Percentiles rank a stretch among this genome's conserved stretches.
phyloP scores from a whole-genome alignment of 164 flowering plant genomes.

The Akebia trifoliata region DNA sequence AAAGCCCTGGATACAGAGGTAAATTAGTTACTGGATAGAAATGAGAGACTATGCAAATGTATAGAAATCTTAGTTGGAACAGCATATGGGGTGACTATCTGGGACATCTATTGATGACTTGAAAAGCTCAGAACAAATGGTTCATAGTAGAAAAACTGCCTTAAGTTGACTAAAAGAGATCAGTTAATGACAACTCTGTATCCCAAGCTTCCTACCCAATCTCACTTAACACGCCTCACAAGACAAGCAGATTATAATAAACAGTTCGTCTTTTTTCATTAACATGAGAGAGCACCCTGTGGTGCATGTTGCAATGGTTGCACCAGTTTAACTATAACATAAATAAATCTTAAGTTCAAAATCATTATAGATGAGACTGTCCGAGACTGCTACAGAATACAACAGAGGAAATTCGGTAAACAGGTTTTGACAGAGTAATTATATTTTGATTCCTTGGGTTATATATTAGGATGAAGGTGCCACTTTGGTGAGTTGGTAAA shows the following conservation, averaged over 20 bases:
- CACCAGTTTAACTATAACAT: no score
- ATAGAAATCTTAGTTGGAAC: neutral
- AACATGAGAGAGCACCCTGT: neutral
- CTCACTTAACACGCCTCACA: no score
- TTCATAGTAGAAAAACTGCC: neutral
- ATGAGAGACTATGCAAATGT: neutral
- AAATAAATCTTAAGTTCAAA: neutral
- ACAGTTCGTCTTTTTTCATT: neutral
- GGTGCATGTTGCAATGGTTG: neutral
- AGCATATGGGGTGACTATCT: neutral
- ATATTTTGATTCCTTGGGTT: no score
- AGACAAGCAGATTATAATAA: neutral
- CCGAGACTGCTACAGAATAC: neutral
- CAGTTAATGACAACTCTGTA: no score
- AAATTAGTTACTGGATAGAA: neutral
- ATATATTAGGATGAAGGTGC: no score
- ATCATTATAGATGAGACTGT: neutral
- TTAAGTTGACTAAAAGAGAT: no score
- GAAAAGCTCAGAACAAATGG: neutral
- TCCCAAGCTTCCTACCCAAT: no score
- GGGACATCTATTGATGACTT: neutral
- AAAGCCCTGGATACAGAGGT: conserved; percentile 54
- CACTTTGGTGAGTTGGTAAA: no score
- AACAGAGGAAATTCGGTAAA: neutral
- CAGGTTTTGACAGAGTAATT: no score